Conservation (phyloP, 1,284 basidiomycete species). For the Inonotus obliquus region DNA sequence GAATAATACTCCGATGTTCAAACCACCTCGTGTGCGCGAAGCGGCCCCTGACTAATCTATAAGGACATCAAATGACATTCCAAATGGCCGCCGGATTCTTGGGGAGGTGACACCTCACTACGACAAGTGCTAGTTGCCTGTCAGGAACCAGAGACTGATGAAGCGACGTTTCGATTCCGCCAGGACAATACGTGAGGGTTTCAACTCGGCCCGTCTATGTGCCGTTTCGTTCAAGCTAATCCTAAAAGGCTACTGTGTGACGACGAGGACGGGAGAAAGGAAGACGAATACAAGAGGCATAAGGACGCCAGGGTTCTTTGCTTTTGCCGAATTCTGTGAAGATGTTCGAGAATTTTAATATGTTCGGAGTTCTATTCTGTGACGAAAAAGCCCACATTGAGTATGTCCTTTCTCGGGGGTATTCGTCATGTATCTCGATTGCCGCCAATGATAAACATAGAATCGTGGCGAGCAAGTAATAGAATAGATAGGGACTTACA, state of each 20-base stretch:
- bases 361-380: conserved; percentile 1
- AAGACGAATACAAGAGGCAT: conserved; percentile 1
- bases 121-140: not conserved
- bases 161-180: not conserved
- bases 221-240: not conserved
- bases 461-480: not conserved
- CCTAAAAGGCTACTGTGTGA: not conserved
- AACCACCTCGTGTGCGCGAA: not conserved
- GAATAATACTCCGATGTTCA: not conserved
- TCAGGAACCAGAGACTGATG: not conserved
- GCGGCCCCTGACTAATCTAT: not conserved
- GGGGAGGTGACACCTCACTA: not conserved
- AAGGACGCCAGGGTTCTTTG: not conserved
- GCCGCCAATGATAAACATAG: not conserved
- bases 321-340: not conserved
- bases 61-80: not conserved
- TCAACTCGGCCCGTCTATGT: not conserved
- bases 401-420: not conserved
- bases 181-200: not conserved
- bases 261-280: not conserved
- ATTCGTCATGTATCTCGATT: not conserved
- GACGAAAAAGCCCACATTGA: not conserved
- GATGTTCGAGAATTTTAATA: conserved; percentile 4
- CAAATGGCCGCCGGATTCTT: not conserved
- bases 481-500: not conserved